Percentiles rank a stretch among this genome's conserved stretches.
These are phyloP conservation scores for Blepharisma japonicum DNA, from an alignment of 73 alveolate genomes.

Conservation along the genomic window DNA sequence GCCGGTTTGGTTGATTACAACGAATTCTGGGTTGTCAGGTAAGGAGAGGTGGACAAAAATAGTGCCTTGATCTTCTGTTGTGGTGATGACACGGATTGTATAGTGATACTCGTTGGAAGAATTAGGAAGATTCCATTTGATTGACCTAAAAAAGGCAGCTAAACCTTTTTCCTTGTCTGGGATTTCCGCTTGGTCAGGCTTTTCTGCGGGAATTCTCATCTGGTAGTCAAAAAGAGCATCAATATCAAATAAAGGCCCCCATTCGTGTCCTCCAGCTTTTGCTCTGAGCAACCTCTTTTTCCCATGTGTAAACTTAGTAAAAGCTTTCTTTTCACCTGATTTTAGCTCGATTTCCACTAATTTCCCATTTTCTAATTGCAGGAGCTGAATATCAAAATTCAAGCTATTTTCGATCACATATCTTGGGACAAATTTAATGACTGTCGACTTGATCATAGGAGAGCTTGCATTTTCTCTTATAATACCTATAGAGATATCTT, in stretches of 20 bases:
- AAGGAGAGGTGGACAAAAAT: slow-evolving; percentile 36
- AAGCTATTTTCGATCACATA: slow-evolving; percentile 41
- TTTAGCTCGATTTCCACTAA: background rate
- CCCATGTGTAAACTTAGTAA: background rate
- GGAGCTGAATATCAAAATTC: background rate
- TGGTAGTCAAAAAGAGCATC: background rate
- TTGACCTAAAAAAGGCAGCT: no score
- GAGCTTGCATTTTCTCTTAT: slow-evolving; percentile 10
- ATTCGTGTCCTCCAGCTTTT: no score
- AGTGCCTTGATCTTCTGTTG: slow-evolving; percentile 59
- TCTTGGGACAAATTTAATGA: slow-evolving; percentile 53
- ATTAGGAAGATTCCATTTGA: slow-evolving; percentile 3
- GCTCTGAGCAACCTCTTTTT: background rate
- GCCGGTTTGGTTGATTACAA: background rate
- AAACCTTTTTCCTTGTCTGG: background rate
- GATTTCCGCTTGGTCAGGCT: background rate
- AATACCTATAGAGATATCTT: background rate
- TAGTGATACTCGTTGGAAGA: slow-evolving; percentile 23
- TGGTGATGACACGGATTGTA: slow-evolving; percentile 39
- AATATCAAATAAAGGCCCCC: background rate
- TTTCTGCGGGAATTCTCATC: background rate
- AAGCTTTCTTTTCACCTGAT: background rate
- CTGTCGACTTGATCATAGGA: slow-evolving; percentile 42
- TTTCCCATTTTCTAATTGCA: background rate
- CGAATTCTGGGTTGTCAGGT: slow-evolving; percentile 33